Conservation (phyloP, 805 yeast species). For the Saturnispora zaruensis region DNA sequence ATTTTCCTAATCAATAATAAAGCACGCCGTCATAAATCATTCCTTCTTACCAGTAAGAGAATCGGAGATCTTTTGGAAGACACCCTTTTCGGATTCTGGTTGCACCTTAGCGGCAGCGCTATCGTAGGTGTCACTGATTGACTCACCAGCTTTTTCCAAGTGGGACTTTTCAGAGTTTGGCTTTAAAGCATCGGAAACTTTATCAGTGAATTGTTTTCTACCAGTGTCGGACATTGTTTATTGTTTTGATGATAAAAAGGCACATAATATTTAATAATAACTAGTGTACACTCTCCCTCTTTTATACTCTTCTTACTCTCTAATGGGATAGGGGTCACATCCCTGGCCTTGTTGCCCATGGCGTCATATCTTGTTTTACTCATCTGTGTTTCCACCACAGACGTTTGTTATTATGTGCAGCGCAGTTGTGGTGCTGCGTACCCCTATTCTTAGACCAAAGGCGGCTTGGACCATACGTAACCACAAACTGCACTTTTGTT, state of each 20-base stretch:
- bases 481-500: neutral
- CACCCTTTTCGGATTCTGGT: constrained; percentile 63
- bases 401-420: neutral
- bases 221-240: constrained; percentile 35
- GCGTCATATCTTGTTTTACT: neutral
- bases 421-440: neutral
- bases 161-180: constrained; percentile 65
- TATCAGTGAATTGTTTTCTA: constrained; percentile 70
- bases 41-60: constrained; percentile 46
- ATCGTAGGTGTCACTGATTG: constrained; percentile 59
- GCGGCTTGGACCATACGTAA: neutral
- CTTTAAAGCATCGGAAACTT: constrained; percentile 54
- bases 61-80: constrained; percentile 62
- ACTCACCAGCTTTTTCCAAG: constrained; percentile 63
- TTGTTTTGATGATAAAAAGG: neutral
- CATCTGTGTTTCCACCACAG: neutral
- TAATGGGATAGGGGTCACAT: neutral
- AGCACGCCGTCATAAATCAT: neutral
- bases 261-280: no score
- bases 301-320: constrained; percentile 1
- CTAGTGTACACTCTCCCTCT: neutral
- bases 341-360: constrained; percentile 1
- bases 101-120: constrained; percentile 47
- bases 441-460: neutral
- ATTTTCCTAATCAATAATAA: neutral